Evolutionary conservation across 2,329 filamentous ascomycete genomes (phyloP), one percentile per base, ranked within the genome.

Genomic region (Remersonia thermophila): DNA sequence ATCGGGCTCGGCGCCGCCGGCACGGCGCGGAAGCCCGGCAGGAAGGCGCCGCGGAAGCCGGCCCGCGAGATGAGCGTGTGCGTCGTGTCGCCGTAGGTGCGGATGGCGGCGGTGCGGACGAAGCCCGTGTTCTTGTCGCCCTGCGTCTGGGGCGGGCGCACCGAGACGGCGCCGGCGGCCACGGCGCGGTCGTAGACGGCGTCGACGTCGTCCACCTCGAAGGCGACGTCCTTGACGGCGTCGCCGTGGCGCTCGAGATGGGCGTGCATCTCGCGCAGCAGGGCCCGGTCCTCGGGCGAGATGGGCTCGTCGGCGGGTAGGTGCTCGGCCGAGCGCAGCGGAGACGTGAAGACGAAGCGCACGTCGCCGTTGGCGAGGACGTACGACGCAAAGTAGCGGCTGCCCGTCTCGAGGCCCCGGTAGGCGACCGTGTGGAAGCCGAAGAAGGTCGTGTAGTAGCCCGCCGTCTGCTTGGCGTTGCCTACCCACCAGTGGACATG

Each of bases 401-500:
- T 84, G 43, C 85, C 85, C 1, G 87, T 95, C 60, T 95, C 87
- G 4, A 95, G 76, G 4, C 87, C 89, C 28, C 73, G 73, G 60
- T 94, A 93, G 43, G 89, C 89, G 39, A 94, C 61, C 14, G 73
- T 74, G 51, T 73, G 67, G 65, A 95, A 94, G 38, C 85, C 87
- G 66, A 95, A 86, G 47, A 86, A 81, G 9, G 75, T 79, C 48
- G 80, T 79, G 63, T 94, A 95, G 64, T 84, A 95, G 11, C 80
- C 73, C 27, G 87, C 87, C 3, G 86, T 84, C 66, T 95, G 87
- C 63, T 95, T 95, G 50, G 89, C 87, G 56, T 96, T 96, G 55
- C 87, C 86, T 20, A 95, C 89, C 66, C 85, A 94, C 87, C 87
- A 95, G 48, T 85, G 87, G 38, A 94, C 74, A 60, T 94, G 83